Evolutionary conservation across 768 basidiomycete species (phyloP), one percentile per base, ranked within the genome.

Genomic region (Polyporus arcularius): DNA sequence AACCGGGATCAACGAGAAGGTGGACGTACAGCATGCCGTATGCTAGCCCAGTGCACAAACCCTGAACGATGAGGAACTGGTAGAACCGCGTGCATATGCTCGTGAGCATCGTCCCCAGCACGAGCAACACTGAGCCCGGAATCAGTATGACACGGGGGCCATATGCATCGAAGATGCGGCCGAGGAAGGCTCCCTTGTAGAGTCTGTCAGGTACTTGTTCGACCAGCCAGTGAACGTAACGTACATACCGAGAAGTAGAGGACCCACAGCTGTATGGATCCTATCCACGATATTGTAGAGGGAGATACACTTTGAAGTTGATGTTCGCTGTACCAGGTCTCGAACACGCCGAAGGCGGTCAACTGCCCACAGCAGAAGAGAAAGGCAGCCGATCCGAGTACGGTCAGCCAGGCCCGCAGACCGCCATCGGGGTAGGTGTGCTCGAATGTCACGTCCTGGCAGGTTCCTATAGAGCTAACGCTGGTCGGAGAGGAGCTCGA

Each of bases 191-290:
- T 5, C 88, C 88, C 87, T 89, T 89, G 55, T 16, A 21, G 7
- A 21, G 14, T 18, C 28, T n/a, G 26, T 46, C 61, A 52, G 60
- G 42, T 8, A 55, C 58, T 32, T 39, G 4, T 4, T 26, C 38
- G 31, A 3, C 32, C 26, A 14, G 12, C 32, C 4, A 4, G 16
- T 16, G 28, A 30, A 39, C 43, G 47, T 2, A 4, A 18, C 12
- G 21, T 28, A 40, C 45, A 42, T 68, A 88, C 88, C 61, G 85
- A 83, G 65, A 87, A 82, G 76, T 89, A 89, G 70, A 89, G 87
- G 18, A 82, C 73, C 80, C 83, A 89, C 4, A 90, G 74, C 66
- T 89, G 88, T 48, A 89, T 62, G 1, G 85, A 85, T 5, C 87
- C 88, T 63, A 90, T 88, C 68, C 66, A 70, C 1, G 66, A 61